Evolutionary conservation across 1,139 yeast genomes (phyloP), one percentile per base, ranked within the genome.

Genomic region (Diutina mesorugosa): DNA sequence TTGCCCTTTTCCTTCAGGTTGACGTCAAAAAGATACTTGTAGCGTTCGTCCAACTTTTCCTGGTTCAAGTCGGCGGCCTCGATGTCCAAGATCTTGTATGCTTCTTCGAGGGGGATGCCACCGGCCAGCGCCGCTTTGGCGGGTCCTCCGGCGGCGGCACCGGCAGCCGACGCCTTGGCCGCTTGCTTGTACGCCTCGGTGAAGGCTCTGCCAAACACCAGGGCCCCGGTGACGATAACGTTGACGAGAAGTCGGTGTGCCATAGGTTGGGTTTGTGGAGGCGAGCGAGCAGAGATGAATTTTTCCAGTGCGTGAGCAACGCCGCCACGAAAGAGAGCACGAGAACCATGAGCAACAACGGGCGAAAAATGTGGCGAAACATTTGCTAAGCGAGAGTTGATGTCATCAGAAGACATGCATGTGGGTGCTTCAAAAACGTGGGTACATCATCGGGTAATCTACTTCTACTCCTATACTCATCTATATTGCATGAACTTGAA

Each of bases 121-220:
- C 91, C 90, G 55, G 83, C 76, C 7, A 79, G 74, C 32, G 70
- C 65, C 30, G 75, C 76, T 69, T 80, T 64, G 54, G 72, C 67
- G 47, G 84, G 81, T 55, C 81, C 83, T 46, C 78, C 76, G 12
- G 85, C 78, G 47, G 77, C 75, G 5, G 80, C 74, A 16, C 45
- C 45, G 57, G 77, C 81, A 7, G 90, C 88, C 9, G 90, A 81
- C 48, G 90, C 90, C 58, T 88, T 85, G 18, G 97, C 96, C 1
- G 99, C 98, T 72, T 93, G 98, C 66, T 86, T 87, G 77, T 91
- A 93, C 0, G 99, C 98, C 69, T 90, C 97, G n/a, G 91, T 81
- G 70, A 93, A 93, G 0, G 99, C 99, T 63, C 89, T 82, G 56
- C 98, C 98, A 67, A 93, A 90, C 51, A 93, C 98, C 61, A 90